Conservation (phyloP, 768 basidiomycete genomes). For the Boletus rubescentipes region DNA sequence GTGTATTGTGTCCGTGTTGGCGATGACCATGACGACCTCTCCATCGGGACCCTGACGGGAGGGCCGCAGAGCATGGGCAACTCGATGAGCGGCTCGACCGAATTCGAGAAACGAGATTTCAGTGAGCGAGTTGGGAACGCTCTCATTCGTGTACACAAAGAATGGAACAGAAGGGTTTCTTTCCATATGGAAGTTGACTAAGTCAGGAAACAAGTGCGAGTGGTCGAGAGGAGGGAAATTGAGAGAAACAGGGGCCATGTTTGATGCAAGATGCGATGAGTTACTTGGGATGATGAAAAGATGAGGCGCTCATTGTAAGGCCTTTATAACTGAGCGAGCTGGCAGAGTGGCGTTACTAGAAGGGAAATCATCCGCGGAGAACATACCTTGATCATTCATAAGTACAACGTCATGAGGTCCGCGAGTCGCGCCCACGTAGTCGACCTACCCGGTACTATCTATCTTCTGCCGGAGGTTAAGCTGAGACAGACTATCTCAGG, state of each 20-base stretch:
- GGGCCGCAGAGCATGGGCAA: slow-evolving; percentile 42
- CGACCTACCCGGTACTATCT: no score
- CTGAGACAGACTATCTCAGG: no score
- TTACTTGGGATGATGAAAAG: neutral
- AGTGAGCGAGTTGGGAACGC: slow-evolving; percentile 6
- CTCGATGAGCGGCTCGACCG: slow-evolving; percentile 29
- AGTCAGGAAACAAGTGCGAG: slow-evolving; percentile 24
- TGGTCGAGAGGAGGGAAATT: slow-evolving; percentile 24
- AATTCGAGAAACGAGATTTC: slow-evolving; percentile 31
- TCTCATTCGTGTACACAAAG: slow-evolving; percentile 18
- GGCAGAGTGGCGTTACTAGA: neutral
- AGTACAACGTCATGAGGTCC: neutral
- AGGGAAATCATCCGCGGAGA: neutral
- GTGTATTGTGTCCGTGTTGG: slow-evolving; percentile 33
- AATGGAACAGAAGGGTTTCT: slow-evolving; percentile 25
- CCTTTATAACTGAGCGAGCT: slow-evolving; percentile 19
- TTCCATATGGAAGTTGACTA: slow-evolving; percentile 26
- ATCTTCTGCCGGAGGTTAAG: no score
- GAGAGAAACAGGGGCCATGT: slow-evolving; percentile 1
- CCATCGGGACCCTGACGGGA: slow-evolving; percentile 22
- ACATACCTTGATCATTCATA: neutral
- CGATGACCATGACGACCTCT: slow-evolving; percentile 24
- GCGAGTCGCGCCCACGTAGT: neutral
- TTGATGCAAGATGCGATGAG: neutral
- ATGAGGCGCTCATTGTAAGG: neutral